Conservation (phyloP, 2,329 filamentous ascomycete species). For the Albifimbria verrucaria region DNA sequence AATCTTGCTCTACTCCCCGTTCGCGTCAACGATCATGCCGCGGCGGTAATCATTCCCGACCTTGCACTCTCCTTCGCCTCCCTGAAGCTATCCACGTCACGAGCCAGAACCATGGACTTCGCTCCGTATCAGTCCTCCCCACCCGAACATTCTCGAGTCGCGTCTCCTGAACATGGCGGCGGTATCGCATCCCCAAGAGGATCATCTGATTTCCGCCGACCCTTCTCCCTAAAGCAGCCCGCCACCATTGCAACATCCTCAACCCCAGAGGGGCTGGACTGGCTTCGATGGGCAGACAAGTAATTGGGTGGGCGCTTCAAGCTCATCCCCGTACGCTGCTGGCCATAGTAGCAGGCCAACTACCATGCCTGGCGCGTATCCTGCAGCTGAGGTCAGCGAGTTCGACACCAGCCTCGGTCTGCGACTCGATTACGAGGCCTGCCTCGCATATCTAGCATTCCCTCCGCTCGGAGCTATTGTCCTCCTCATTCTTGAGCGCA, state of each 20-base stretch:
- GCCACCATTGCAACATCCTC: constrained; percentile 44
- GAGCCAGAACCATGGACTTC: constrained; percentile 69
- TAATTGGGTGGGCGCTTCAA: constrained; percentile 18
- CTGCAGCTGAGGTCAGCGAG: constrained; percentile 60
- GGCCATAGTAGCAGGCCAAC: constrained; percentile 13
- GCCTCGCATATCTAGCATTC: constrained; percentile 79
- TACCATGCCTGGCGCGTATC: constrained; percentile 34
- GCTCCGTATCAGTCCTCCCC: constrained; percentile 94
- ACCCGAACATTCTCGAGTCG: constrained; percentile 77
- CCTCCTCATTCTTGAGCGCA: constrained; percentile 81
- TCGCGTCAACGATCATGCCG: too few species aligned
- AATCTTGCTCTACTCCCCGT: too few species aligned
- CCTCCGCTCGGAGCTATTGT: constrained; percentile 85
- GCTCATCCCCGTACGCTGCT: constrained; percentile 11
- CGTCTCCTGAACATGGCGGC: constrained; percentile 57
- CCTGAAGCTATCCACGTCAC: too few species aligned
- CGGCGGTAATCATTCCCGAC: too few species aligned
- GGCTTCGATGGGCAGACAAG: constrained; percentile 35
- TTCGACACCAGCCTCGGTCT: constrained; percentile 90
- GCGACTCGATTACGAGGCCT: constrained; percentile 85
- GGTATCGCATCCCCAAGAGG: constrained; percentile 45
- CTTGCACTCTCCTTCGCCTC: too few species aligned
- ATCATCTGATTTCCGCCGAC: constrained; percentile 52
- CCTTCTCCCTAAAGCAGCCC: constrained; percentile 44
- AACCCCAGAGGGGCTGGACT: constrained; percentile 54